Percentiles rank a stretch among this genome's conserved stretches.
phyloP scores from a whole-genome alignment of 2,329 filamentous ascomycete genomes.

The Fusarium redolens region DNA sequence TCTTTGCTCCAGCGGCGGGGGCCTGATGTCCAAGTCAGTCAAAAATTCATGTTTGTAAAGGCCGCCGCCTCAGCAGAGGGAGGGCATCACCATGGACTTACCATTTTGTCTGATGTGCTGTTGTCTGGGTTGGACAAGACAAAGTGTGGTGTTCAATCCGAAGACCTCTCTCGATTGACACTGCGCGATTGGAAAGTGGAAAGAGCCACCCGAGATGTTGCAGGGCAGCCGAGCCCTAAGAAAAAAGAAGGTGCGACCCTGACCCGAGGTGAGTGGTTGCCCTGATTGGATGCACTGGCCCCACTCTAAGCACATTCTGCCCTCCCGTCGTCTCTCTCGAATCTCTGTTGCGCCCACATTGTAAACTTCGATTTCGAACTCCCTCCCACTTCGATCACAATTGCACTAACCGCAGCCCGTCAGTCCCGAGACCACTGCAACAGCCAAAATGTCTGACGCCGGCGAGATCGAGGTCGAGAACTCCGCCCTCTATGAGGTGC shows the following conservation, averaged over 20 bases:
- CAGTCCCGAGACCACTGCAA: slow-evolving; percentile 51
- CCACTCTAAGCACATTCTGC: slow-evolving; percentile 16
- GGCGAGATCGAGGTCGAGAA: slow-evolving; percentile 94
- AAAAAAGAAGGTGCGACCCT: slow-evolving; percentile 19
- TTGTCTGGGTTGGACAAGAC: slow-evolving; percentile 52
- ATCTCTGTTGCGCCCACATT: slow-evolving; percentile 22
- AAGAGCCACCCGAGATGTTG: slow-evolving; percentile 49
- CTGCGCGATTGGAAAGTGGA: slow-evolving; percentile 16
- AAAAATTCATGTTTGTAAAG: slow-evolving; percentile 24
- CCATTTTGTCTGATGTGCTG: slow-evolving; percentile 60
- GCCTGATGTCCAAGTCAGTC: slow-evolving; percentile 49
- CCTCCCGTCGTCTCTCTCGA: slow-evolving; percentile 9
- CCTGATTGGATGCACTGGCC: not conserved
- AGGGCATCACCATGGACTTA: slow-evolving; percentile 45
- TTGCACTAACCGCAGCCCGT: slow-evolving; percentile 51
- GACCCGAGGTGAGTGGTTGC: not conserved
- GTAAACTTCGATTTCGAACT: slow-evolving; percentile 45
- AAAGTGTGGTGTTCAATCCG: slow-evolving; percentile 43
- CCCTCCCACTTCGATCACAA: slow-evolving; percentile 48
- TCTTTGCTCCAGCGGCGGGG: slow-evolving; percentile 61
- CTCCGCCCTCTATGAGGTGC: slow-evolving; percentile 79
- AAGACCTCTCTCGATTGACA: slow-evolving; percentile 20
- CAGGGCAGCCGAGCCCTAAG: slow-evolving; percentile 38
- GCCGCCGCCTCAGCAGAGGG: not conserved
- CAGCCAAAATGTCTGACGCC: slow-evolving; percentile 87